phyloP scores from a whole-genome alignment of 805 yeast species.

The Lipomyces mesembrius region DNA sequence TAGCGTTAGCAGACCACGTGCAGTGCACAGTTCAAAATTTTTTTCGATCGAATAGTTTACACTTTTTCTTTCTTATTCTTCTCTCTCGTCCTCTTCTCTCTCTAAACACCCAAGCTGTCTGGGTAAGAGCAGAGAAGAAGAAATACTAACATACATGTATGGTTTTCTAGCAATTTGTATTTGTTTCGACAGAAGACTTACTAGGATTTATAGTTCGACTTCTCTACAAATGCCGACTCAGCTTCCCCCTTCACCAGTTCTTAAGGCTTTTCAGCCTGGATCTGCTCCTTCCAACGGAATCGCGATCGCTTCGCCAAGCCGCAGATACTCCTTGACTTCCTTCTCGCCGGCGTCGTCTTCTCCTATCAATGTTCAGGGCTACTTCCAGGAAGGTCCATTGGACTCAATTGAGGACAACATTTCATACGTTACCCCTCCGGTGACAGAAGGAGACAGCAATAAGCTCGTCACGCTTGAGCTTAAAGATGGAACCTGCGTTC shows the following conservation, averaged over 20 bases:
- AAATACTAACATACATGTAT: neutral
- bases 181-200: no score
- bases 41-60: conserved; percentile 11
- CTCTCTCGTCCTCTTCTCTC: conserved; percentile 16
- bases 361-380: conserved; percentile 18
- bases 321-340: conserved; percentile 27
- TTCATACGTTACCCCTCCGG: conserved; percentile 26
- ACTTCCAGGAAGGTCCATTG: conserved; percentile 12
- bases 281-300: conserved; percentile 21
- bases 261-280: conserved; percentile 22
- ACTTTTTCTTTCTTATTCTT: no score
- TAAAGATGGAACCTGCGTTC: conserved; percentile 84
- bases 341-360: conserved; percentile 25
- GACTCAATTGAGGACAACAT: conserved; percentile 14
- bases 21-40: conserved; percentile 2
- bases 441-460: conserved; percentile 23
- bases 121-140: conserved; percentile 26
- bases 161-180: neutral
- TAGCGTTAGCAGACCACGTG: conserved; percentile 16
- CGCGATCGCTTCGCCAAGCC: conserved; percentile 22
- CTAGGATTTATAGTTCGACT: neutral
- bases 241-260: conserved; percentile 31
- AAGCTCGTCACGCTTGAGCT: conserved; percentile 38
- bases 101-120: conserved; percentile 12
- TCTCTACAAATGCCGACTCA: conserved; percentile 23